phyloP scores from a whole-genome alignment of 2,329 filamentous ascomycete genomes.

The Lasiodiplodia citricola region DNA sequence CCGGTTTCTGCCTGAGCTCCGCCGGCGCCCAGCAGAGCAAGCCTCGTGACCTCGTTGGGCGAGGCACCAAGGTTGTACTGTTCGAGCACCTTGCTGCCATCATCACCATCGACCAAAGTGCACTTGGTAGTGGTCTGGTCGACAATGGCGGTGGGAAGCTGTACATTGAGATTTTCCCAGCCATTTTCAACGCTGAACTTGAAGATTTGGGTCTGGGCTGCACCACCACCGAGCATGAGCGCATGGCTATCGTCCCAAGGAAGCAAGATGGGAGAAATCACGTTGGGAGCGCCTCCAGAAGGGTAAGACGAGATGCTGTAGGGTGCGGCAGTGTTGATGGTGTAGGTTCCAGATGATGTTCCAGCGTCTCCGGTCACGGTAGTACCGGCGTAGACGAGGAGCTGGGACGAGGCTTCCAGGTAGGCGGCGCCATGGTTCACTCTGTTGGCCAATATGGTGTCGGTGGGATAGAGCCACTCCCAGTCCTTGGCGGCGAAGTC shows the following conservation, averaged over 20 bases:
- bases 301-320: conserved; percentile 66
- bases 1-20: conserved; percentile 59
- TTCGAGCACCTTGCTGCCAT: conserved; percentile 79
- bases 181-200: conserved; percentile 68
- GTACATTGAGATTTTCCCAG: conserved; percentile 72
- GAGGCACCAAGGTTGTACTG: conserved; percentile 76
- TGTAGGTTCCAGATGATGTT: conserved; percentile 75
- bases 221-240: conserved; percentile 75
- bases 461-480: conserved; percentile 59
- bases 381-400: conserved; percentile 81
- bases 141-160: conserved; percentile 65
- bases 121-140: conserved; percentile 66
- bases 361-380: conserved; percentile 61
- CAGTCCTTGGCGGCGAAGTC: conserved; percentile 62
- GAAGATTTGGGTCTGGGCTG: conserved; percentile 70
- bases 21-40: conserved; percentile 67
- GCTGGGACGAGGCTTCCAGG: conserved; percentile 69
- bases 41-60: conserved; percentile 76
- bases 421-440: conserved; percentile 78
- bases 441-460: conserved; percentile 65
- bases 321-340: conserved; percentile 69
- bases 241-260: conserved; percentile 74
- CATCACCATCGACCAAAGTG: conserved; percentile 70
- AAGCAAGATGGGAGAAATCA: conserved; percentile 70
- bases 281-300: conserved; percentile 65